phyloP scores from a whole-genome alignment of 805 yeast species.

The Wickerhamiella musiphila region DNA sequence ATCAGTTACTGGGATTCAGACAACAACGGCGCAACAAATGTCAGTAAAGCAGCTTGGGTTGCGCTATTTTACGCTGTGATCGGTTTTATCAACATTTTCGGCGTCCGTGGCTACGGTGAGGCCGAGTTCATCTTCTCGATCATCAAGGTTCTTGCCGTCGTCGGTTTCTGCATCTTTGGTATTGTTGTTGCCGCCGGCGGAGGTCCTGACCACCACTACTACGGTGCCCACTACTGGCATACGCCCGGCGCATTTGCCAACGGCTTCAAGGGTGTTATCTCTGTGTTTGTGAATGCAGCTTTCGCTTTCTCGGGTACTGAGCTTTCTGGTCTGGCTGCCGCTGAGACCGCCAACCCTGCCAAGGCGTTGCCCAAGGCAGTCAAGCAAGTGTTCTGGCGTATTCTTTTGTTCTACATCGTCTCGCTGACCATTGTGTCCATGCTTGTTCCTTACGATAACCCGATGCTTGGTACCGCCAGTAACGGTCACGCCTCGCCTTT shows the following conservation, averaged over 20 bases:
- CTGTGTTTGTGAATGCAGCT: constrained; percentile 51
- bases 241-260: constrained; percentile 44
- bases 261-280: constrained; percentile 41
- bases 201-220: constrained; percentile 37
- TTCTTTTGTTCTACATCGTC: constrained; percentile 42
- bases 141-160: constrained; percentile 36
- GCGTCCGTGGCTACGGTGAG: constrained; percentile 40
- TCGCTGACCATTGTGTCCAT: constrained; percentile 38
- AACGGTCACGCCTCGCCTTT: constrained; percentile 62
- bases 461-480: constrained; percentile 28
- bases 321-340: constrained; percentile 54
- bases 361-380: constrained; percentile 51
- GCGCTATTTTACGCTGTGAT: constrained; percentile 33
- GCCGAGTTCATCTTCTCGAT: constrained; percentile 40
- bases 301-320: constrained; percentile 67
- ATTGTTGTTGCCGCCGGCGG: constrained; percentile 39
- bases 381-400: constrained; percentile 70
- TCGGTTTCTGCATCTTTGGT: constrained; percentile 41
- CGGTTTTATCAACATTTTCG: constrained; percentile 30
- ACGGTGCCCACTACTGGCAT: constrained; percentile 42
- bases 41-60: constrained; percentile 35
- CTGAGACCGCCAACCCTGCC: constrained; percentile 55
- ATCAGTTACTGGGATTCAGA: constrained; percentile 31
- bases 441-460: constrained; percentile 41
- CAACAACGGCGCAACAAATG: constrained; percentile 46